Conservation (phyloP, 208 protist genomes). For the Leishmania aethiopica region DNA sequence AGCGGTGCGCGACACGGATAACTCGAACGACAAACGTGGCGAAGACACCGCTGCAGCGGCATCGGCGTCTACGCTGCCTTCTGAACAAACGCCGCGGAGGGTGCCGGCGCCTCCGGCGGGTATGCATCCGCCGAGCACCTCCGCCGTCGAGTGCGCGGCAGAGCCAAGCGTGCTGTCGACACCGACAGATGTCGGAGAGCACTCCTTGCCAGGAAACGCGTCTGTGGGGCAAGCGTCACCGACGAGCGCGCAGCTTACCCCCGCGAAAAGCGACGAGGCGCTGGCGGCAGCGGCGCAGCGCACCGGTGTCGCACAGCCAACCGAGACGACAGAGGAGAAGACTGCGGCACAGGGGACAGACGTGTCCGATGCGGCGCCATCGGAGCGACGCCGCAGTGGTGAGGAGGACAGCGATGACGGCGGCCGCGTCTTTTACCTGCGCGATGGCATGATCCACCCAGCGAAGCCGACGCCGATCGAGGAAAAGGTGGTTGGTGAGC, state of each 20-base stretch:
- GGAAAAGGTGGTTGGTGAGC: background rate
- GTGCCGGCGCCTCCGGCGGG: background rate
- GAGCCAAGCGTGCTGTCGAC: background rate
- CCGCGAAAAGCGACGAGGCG: background rate
- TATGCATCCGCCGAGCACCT: background rate
- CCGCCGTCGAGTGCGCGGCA: background rate
- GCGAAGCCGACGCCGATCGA: conserved; percentile 9
- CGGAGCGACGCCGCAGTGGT: background rate
- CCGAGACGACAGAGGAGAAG: background rate
- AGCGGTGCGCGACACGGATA: background rate
- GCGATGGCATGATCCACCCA: conserved; percentile 6
- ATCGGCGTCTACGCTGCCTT: background rate
- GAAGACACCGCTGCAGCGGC: background rate
- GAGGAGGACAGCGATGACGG: background rate
- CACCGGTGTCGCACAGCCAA: background rate
- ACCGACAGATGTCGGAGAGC: background rate
- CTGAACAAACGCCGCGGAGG: background rate
- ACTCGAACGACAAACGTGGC: too few species aligned
- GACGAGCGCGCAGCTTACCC: background rate
- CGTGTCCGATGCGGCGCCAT: background rate
- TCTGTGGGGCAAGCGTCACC: background rate
- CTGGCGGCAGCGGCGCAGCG: background rate
- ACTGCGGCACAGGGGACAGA: background rate
- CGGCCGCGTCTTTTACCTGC: conserved; percentile 27
- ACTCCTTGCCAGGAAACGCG: background rate